A percentile compares a stretch with the other conserved stretches of the same genome.
These are phyloP conservation scores for Salvia miltiorrhiza DNA, from an alignment of 257 asterid genomes.

Conservation along the genomic window DNA sequence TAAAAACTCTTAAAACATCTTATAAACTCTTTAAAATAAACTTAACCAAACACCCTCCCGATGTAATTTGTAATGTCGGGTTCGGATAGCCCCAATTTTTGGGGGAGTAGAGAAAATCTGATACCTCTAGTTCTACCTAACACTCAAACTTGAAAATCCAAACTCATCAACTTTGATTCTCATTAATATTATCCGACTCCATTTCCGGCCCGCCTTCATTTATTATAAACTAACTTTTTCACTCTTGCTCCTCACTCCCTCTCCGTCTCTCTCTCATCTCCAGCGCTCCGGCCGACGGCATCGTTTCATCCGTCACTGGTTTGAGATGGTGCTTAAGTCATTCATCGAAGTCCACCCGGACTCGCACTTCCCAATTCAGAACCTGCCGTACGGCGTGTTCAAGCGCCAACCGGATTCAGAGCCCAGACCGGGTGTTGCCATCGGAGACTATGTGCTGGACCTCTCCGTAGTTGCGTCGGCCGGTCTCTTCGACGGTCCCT, in stretches of 20 bases:
- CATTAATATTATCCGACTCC: neutral
- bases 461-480: conserved; percentile 61
- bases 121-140: neutral
- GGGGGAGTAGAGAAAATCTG: too few relatives aligned
- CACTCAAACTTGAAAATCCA: neutral
- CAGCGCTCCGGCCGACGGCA: conserved; percentile 12
- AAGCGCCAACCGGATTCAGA: conserved; percentile 47
- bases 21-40: too few relatives aligned
- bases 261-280: neutral
- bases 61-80: too few relatives aligned
- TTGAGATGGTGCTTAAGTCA: conserved; percentile 62
- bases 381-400: conserved; percentile 95
- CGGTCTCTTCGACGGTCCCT: conserved; percentile 77
- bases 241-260: neutral
- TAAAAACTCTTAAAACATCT: too few relatives aligned
- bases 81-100: too few relatives aligned
- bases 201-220: neutral
- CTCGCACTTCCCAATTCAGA: conserved; percentile 93
- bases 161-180: neutral
- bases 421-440: conserved; percentile 83
- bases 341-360: conserved; percentile 71
- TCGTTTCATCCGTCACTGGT: conserved; percentile 7
- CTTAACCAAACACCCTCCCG: too few relatives aligned
- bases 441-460: conserved; percentile 78
- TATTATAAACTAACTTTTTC: neutral